A percentile compares a stretch with the other conserved stretches of the same genome.
phyloP scores from a whole-genome alignment of 495 filamentous ascomycete genomes.

The Talaromyces ruber region DNA sequence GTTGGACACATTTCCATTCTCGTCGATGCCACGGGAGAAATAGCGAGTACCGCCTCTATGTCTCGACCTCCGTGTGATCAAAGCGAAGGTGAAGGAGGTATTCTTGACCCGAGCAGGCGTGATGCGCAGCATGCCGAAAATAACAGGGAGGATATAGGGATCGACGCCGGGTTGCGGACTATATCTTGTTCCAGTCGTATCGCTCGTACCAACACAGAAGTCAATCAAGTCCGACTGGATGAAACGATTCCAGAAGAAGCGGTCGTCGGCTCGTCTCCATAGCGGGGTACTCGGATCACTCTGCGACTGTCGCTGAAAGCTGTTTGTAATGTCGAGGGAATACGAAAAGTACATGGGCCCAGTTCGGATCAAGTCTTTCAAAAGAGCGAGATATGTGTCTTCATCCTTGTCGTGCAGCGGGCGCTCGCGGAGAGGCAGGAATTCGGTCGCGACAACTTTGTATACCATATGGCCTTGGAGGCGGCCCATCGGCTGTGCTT shows the following conservation, averaged over 20 bases:
- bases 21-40: conserved; percentile 88
- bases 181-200: conserved; percentile 39
- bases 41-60: conserved; percentile 86
- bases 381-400: conserved; percentile 74
- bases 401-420: conserved; percentile 87
- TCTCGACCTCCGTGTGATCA: conserved; percentile 81
- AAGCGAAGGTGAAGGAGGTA: conserved; percentile 71
- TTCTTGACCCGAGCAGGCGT: conserved; percentile 69
- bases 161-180: conserved; percentile 70
- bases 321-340: conserved; percentile 88
- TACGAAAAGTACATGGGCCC: conserved; percentile 98
- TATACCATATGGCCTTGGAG: conserved; percentile 91
- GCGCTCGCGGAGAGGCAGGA: conserved; percentile 88
- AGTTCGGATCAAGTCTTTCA: conserved; percentile 68
- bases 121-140: conserved; percentile 91
- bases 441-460: conserved; percentile 82
- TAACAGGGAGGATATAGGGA: conserved; percentile 88
- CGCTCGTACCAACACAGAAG: conserved; percentile 50
- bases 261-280: conserved; percentile 89
- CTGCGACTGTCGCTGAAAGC: conserved; percentile 83
- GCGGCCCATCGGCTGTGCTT: conserved; percentile 81
- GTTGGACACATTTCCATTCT: conserved; percentile 88
- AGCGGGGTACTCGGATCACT: conserved; percentile 59
- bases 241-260: conserved; percentile 98
- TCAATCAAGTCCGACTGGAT: conserved; percentile 86